These are phyloP conservation scores for Kregervanrija delftensis DNA, from an alignment of 805 yeast genomes.

Conservation along the genomic window DNA sequence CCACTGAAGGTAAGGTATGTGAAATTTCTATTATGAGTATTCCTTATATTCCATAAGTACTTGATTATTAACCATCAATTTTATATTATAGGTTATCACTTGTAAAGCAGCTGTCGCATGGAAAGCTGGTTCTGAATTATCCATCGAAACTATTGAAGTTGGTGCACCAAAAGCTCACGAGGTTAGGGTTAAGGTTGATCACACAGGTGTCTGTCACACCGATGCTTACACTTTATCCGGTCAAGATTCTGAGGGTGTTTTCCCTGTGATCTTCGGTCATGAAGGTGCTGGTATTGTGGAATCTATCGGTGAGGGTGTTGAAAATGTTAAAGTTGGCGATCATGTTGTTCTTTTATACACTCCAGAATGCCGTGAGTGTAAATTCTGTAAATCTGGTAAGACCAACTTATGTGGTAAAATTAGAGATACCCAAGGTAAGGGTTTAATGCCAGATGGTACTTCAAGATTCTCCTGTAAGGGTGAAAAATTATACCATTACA, in stretches of 20 bases:
- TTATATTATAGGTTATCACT: conserved; percentile 38
- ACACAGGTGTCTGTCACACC: conserved; percentile 97
- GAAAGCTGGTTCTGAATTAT: conserved; percentile 74
- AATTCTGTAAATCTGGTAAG: conserved; percentile 90
- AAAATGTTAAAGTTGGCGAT: conserved; percentile 86
- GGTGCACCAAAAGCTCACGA: conserved; percentile 95
- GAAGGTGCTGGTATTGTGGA: conserved; percentile 98
- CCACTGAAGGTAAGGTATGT: conserved; percentile 27
- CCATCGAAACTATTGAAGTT: conserved; percentile 83
- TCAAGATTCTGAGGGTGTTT: conserved; percentile 91
- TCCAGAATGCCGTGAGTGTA: conserved; percentile 93
- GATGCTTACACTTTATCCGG: conserved; percentile 97
- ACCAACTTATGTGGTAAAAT: conserved; percentile 94
- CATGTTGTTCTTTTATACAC: conserved; percentile 91
- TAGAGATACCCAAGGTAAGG: conserved; percentile 96
- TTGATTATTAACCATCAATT: conserved; percentile 1
- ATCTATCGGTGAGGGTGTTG: conserved; percentile 90
- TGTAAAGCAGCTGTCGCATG: conserved; percentile 98
- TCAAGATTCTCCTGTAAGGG: conserved; percentile 84
- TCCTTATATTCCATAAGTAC: background rate
- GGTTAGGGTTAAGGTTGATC: conserved; percentile 80
- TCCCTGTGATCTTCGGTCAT: conserved; percentile 92
- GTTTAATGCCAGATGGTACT: conserved; percentile 98
- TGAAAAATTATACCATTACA: conserved; percentile 78
- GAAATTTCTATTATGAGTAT: background rate